A percentile compares a stretch with the other conserved stretches of the same genome.
Evolutionary conservation across 805 yeast species (phyloP).

Genomic region (Ogataea methanolica): DNA sequence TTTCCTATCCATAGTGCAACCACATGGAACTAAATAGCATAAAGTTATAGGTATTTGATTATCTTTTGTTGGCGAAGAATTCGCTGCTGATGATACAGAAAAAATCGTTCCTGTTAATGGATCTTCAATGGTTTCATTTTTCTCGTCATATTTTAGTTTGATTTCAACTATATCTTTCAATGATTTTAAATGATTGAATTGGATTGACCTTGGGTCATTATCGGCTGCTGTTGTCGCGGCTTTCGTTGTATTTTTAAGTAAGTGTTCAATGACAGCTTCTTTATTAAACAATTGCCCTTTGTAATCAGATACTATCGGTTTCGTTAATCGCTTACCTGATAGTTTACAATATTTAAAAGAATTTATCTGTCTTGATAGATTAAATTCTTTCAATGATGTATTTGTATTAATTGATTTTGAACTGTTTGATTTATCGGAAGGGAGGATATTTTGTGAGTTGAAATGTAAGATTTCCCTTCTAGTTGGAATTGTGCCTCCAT

Average conservation of each 20-base stretch:
- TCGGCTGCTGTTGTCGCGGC: constrained; percentile 26
- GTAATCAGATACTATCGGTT: constrained; percentile 63
- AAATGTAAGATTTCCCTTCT: constrained; percentile 44
- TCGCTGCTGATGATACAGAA: too few species aligned
- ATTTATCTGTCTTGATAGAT: constrained; percentile 23
- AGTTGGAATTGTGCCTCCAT: constrained; percentile 70
- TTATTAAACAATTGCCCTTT: constrained; percentile 63
- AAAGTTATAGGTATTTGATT: constrained; percentile 22
- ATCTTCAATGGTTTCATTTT: constrained; percentile 16
- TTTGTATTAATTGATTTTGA: constrained; percentile 5
- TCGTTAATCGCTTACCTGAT: constrained; percentile 37
- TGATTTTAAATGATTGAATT: constrained; percentile 29
- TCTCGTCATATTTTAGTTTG: constrained; percentile 32
- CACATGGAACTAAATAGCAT: constrained; percentile 43
- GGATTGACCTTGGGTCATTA: constrained; percentile 9
- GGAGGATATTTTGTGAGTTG: constrained; percentile 7
- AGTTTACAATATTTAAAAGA: constrained; percentile 46
- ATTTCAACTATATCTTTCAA: constrained; percentile 31
- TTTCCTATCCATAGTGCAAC: constrained; percentile 35
- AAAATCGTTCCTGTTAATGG: background rate
- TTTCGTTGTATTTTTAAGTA: constrained; percentile 38
- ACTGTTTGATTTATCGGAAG: constrained; percentile 10
- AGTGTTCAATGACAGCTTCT: constrained; percentile 53
- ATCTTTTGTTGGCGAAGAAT: background rate
- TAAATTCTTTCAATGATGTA: constrained; percentile 5